Conservation (phyloP, 116 monocot species). For the Thalassia testudinum region DNA sequence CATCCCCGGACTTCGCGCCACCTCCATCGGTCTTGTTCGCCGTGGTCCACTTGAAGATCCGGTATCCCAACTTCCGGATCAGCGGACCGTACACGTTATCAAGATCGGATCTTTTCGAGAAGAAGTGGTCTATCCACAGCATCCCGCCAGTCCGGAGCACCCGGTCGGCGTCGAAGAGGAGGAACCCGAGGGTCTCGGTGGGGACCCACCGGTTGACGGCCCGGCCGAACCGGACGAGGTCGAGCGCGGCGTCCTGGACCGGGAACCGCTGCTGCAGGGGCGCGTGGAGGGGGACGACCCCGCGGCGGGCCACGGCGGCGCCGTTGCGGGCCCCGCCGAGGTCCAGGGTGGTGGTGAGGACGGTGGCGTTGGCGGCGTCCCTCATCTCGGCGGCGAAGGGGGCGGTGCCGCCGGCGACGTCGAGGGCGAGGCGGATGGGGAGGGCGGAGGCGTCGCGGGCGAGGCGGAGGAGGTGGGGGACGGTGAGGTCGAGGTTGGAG, state of each 20-base stretch:
- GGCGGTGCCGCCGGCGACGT: conserved; percentile 64
- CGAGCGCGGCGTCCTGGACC: conserved; percentile 46
- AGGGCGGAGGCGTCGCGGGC: conserved; percentile 14
- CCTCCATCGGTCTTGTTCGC: conserved; percentile 56
- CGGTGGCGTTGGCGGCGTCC: conserved; percentile 32
- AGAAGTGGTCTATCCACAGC: conserved; percentile 86
- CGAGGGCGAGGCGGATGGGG: conserved; percentile 54
- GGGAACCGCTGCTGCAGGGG: conserved; percentile 92
- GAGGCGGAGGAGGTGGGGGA: conserved; percentile 50
- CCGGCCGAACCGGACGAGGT: conserved; percentile 72
- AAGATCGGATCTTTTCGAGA: conserved; percentile 30
- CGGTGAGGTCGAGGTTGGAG: conserved; percentile 60
- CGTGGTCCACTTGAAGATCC: conserved; percentile 74
- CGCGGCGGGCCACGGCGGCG: conserved; percentile 52
- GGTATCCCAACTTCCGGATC: conserved; percentile 49
- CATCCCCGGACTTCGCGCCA: conserved; percentile 42
- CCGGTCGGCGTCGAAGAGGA: conserved; percentile 68
- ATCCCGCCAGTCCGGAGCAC: conserved; percentile 58
- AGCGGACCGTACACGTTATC: conserved; percentile 16
- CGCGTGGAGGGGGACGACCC: conserved; percentile 57
- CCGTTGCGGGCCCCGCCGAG: conserved; percentile 54
- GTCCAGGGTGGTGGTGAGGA: conserved; percentile 74
- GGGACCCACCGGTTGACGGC: conserved; percentile 98
- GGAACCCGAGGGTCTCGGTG: conserved; percentile 44
- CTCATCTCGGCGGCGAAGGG: conserved; percentile 47